phyloP scores from a whole-genome alignment of 2,329 filamentous ascomycete species.

The Rasamsonia emersonii region DNA sequence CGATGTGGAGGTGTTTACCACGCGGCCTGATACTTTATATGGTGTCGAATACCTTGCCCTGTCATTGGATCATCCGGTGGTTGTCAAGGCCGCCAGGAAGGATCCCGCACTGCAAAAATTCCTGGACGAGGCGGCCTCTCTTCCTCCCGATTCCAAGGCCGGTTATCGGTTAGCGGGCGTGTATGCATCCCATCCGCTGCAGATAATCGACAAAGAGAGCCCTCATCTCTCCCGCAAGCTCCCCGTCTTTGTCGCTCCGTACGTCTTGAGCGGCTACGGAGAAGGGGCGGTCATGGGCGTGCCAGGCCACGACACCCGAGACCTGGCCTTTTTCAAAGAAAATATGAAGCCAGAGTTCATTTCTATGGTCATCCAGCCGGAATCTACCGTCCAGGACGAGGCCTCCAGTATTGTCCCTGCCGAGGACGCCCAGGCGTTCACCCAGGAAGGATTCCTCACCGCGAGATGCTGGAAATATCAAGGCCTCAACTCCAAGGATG shows the following conservation, averaged over 20 bases:
- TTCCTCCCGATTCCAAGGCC: constrained; percentile 48
- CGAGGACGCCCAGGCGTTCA: constrained; percentile 47
- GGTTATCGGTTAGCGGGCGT: constrained; percentile 60
- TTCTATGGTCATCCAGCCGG: constrained; percentile 49
- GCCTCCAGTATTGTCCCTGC: constrained; percentile 14
- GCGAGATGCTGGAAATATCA: constrained; percentile 56
- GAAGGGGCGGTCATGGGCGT: constrained; percentile 89
- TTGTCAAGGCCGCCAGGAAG: constrained; percentile 49
- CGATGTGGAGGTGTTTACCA: constrained; percentile 69
- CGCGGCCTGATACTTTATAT: constrained; percentile 76
- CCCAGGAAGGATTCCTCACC: constrained; percentile 60
- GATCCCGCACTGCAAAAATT: constrained; percentile 60
- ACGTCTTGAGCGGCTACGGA: constrained; percentile 77
- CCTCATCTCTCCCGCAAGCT: constrained; percentile 37
- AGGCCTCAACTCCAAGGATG: constrained; percentile 55
- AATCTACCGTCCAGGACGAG: constrained; percentile 9
- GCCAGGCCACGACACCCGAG: constrained; percentile 71
- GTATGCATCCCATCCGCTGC: constrained; percentile 57
- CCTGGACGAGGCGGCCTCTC: constrained; percentile 46
- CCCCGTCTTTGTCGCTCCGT: constrained; percentile 73
- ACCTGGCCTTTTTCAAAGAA: constrained; percentile 70
- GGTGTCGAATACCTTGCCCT: constrained; percentile 80
- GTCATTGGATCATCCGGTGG: constrained; percentile 63
- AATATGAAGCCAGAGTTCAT: constrained; percentile 56
- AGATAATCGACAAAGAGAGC: constrained; percentile 45